Evolutionary conservation across 1,284 basidiomycete species (phyloP), one percentile per base, ranked within the genome.

Genomic region (Lignosus rhinocerotis): DNA sequence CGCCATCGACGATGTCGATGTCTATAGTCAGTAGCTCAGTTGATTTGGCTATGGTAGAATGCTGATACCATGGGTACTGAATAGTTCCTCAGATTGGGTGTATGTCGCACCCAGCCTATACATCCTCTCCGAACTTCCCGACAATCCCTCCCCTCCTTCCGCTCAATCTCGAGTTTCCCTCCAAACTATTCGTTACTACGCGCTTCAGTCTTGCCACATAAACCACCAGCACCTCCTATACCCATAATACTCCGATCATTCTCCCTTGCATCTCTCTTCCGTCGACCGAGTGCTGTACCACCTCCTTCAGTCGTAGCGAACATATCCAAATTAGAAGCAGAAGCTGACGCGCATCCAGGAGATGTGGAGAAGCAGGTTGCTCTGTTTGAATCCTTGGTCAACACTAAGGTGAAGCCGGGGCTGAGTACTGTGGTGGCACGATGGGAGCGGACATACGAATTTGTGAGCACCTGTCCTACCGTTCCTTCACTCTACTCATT

Each of bases 391-490:
- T 88, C 87, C 11, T 73, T 93, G 33, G 67, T 81, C 30, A 81
- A 82, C 0, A 87, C 87, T 0, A 81, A 84, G 50, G 76, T 86
- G 32, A 83, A 82, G 60, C 80, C 85, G 11, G 90, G 85, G 1
- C 86, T 86, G 71, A 86, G 91, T 58, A 75, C 89, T 30, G 75
- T 92, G 60, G 82, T 90, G 59, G 84, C 78, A 66, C 82, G 90
- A 58, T 93, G 91, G 90, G 90, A 93, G 69, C 79, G 86, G 62
- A 85, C 87, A 81, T 83, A 81, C 66, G 87, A 92, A 80, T 90
- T 87, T 69, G 91, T 92, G 75, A 71, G 88, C 84, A 9, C 43
- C 16, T 10, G 38, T 12, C 31, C 21, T 11, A 34, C 31, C 45
- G 25, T 17, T 57, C 30, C 21, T 30, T 48, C 55, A 31, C 46